Evolutionary conservation across 2,329 filamentous ascomycete genomes (phyloP).

Genomic region (Apiospora saccharicola): DNA sequence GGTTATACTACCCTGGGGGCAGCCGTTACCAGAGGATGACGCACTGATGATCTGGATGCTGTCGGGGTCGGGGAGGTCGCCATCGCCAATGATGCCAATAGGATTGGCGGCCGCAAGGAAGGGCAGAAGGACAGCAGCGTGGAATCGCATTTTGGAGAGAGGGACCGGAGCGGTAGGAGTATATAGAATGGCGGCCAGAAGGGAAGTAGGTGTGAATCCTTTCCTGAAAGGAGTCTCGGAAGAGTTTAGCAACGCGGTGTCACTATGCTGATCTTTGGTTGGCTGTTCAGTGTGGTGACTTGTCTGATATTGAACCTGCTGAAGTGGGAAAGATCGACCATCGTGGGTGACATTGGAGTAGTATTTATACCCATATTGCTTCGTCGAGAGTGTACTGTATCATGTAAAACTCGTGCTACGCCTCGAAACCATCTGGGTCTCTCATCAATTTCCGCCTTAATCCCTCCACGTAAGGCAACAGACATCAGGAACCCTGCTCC

Average conservation of each 20-base stretch:
- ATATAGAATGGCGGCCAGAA: constrained; percentile 9
- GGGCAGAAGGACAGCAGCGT: constrained; percentile 44
- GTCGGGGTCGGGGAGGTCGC: constrained; percentile 47
- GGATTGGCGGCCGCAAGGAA: constrained; percentile 48
- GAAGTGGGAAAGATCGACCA: constrained; percentile 37
- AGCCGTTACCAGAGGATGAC: constrained; percentile 53
- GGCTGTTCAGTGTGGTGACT: background rate
- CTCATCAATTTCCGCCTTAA: background rate
- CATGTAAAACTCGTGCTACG: background rate
- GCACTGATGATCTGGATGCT: constrained; percentile 51
- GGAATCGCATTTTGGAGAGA: constrained; percentile 46
- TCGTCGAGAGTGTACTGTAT: background rate
- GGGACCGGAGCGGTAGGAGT: background rate
- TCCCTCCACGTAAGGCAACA: background rate
- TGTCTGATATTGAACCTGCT: constrained; percentile 25
- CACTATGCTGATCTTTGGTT: background rate
- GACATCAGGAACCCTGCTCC: background rate
- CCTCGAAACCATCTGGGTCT: background rate
- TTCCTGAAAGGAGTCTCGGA: constrained; percentile 10
- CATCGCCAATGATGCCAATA: constrained; percentile 40
- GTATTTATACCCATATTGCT: constrained; percentile 36
- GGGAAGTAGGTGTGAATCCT: constrained; percentile 23
- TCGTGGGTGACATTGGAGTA: constrained; percentile 30
- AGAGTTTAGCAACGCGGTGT: background rate
- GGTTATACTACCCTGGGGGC: constrained; percentile 52